A percentile compares a stretch with the other conserved stretches of the same genome.
Evolutionary conservation across 2,329 filamentous ascomycete species (phyloP).

Genomic region (Phoma sp.): DNA sequence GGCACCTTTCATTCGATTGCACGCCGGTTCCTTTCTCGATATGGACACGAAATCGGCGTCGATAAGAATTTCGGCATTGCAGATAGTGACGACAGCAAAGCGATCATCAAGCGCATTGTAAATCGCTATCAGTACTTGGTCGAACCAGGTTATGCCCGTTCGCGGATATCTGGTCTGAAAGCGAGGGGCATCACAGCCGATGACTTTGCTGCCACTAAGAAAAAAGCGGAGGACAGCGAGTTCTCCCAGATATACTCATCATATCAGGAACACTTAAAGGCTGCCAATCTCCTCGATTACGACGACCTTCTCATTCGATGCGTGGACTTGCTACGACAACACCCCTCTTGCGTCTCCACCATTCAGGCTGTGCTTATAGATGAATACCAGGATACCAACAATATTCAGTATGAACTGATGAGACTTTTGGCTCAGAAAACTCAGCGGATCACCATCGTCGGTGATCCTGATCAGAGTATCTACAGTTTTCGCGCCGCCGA

Average conservation of each 20-base stretch:
- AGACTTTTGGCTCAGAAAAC: conserved; percentile 76
- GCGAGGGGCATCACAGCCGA: conserved; percentile 59
- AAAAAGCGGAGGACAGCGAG: conserved; percentile 63
- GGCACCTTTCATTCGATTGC: conserved; percentile 96
- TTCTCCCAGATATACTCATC: conserved; percentile 72
- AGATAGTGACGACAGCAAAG: conserved; percentile 78
- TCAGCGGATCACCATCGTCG: conserved; percentile 88
- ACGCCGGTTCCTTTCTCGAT: conserved; percentile 79
- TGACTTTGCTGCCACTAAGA: conserved; percentile 49
- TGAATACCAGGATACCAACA: conserved; percentile 97
- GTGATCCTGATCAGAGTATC: conserved; percentile 96
- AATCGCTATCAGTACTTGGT: conserved; percentile 72
- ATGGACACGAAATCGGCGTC: conserved; percentile 84
- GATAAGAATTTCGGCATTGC: conserved; percentile 87
- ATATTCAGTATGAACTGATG: conserved; percentile 95
- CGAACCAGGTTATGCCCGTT: conserved; percentile 72
- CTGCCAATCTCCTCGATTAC: conserved; percentile 87
- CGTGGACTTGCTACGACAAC: conserved; percentile 73
- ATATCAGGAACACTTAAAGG: conserved; percentile 77
- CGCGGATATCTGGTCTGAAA: conserved; percentile 73
- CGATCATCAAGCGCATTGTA: conserved; percentile 81
- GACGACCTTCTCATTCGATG: conserved; percentile 89
- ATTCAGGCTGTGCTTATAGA: conserved; percentile 92
- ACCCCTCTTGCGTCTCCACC: conserved; percentile 84
- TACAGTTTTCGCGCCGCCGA: conserved; percentile 96